These are phyloP conservation scores for Pinus albicaulis DNA, from an alignment of 75 land plant species.

Conservation along the genomic window DNA sequence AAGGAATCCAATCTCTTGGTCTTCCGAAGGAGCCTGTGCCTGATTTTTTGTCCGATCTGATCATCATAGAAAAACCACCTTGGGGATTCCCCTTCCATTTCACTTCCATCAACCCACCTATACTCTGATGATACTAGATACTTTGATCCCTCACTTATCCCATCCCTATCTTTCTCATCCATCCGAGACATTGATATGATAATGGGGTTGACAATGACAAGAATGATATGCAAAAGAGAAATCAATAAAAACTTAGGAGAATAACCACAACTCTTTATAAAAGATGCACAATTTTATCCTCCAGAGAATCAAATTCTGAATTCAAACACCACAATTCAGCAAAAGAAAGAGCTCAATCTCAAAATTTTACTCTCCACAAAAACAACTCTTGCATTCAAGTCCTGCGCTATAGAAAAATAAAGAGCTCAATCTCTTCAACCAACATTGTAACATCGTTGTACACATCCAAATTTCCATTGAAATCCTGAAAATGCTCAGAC, in stretches of 20 bases:
- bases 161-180: conserved; percentile 5
- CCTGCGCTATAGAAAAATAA: conserved; percentile 1
- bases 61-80: conserved; percentile 39
- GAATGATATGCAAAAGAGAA: too few species aligned
- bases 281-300: too few species aligned
- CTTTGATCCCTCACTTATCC: background rate
- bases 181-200: too few species aligned
- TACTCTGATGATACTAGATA: conserved; percentile 4
- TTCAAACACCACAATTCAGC: conserved; percentile 3
- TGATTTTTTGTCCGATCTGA: conserved; percentile 4
- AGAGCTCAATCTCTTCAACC: conserved; percentile 9
- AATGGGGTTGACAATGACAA: too few species aligned
- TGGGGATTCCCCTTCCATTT: conserved; percentile 50
- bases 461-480: conserved; percentile 1
- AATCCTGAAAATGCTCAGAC: too few species aligned
- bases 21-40: conserved; percentile 50
- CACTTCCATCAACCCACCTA: conserved; percentile 81
- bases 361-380: background rate
- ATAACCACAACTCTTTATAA: too few species aligned
- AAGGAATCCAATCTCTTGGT: conserved; percentile 61
- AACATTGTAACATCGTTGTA: background rate
- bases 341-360: too few species aligned
- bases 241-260: too few species aligned
- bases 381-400: conserved; percentile 4
- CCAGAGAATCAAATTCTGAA: background rate